Conservation (phyloP, 2,329 filamentous ascomycete genomes). For the Colletotrichum sp. region DNA sequence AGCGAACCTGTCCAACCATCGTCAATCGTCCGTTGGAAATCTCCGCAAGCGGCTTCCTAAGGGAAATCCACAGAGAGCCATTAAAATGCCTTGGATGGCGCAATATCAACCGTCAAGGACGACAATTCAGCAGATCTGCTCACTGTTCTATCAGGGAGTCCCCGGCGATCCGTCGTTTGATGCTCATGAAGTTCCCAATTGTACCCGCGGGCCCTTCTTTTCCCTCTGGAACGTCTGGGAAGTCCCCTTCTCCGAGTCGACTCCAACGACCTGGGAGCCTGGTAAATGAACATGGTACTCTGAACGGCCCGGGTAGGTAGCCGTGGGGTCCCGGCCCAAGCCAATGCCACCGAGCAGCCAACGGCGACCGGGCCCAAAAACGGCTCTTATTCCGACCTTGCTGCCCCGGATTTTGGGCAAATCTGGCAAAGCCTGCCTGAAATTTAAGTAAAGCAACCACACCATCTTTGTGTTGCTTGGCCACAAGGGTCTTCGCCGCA, state of each 20-base stretch:
- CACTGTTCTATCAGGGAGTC: background rate
- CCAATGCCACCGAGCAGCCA: conserved; percentile 1
- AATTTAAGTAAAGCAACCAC: conserved; percentile 15
- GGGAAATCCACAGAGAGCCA: conserved; percentile 1
- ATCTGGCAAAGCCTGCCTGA: conserved; percentile 9
- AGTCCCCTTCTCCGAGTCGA: conserved; percentile 10
- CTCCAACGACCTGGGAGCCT: conserved; percentile 15
- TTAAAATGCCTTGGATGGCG: conserved; percentile 14
- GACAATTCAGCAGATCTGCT: conserved; percentile 8
- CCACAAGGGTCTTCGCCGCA: conserved; percentile 20
- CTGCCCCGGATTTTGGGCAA: conserved; percentile 24
- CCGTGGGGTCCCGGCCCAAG: conserved; percentile 21
- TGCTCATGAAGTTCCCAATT: conserved; percentile 20
- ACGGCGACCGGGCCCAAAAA: conserved; percentile 22
- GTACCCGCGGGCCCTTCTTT: conserved; percentile 6
- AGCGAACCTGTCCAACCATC: background rate
- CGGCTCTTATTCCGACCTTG: conserved; percentile 13
- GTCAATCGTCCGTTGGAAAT: background rate
- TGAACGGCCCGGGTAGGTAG: conserved; percentile 21
- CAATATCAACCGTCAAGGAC: conserved; percentile 19
- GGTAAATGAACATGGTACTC: conserved; percentile 6
- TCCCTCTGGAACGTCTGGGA: background rate
- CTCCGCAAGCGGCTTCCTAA: background rate
- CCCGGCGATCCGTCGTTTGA: conserved; percentile 16
- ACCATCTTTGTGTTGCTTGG: conserved; percentile 9